Percentiles rank a stretch among this genome's conserved stretches.
phyloP scores from a whole-genome alignment of 768 basidiomycete species.

The Tulasnella calospora region DNA sequence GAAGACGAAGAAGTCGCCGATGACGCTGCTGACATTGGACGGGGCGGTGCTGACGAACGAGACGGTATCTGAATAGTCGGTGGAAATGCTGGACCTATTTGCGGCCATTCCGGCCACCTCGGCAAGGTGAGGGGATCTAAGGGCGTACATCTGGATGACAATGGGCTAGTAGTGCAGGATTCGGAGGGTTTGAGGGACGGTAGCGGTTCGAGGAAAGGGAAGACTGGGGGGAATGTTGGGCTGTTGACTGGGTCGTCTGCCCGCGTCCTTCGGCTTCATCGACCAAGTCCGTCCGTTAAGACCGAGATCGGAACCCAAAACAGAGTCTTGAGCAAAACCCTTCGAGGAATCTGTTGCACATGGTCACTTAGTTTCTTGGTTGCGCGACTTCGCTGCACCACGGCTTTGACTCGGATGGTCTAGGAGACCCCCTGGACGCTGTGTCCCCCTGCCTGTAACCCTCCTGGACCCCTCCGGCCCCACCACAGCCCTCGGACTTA shows the following conservation, averaged over 20 bases:
- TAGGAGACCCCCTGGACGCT: not conserved
- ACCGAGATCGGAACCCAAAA: not conserved
- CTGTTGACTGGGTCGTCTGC: conserved; percentile 6
- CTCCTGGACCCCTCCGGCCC: not conserved
- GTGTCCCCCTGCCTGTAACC: not conserved
- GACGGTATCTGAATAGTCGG: conserved; percentile 20
- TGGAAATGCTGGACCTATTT: conserved; percentile 24
- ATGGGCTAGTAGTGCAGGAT: not conserved
- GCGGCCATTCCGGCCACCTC: not conserved
- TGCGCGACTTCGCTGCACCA: not conserved
- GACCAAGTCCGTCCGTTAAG: not conserved
- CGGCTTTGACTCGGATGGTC: not conserved
- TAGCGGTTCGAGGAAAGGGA: not conserved
- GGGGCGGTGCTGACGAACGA: conserved; percentile 24
- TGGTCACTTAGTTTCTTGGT: conserved; percentile 9
- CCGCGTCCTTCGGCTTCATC: not conserved
- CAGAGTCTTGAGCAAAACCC: not conserved
- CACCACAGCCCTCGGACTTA: not conserved
- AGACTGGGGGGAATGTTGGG: not conserved
- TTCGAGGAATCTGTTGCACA: conserved; percentile 13
- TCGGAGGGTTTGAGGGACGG: not conserved
- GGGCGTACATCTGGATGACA: conserved; percentile 1
- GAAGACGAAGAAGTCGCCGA: conserved; percentile 24
- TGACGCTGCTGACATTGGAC: conserved; percentile 8
- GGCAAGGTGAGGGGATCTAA: conserved; percentile 20